Conservation (phyloP, 75 land plant species). For the Pinus albicaulis region DNA sequence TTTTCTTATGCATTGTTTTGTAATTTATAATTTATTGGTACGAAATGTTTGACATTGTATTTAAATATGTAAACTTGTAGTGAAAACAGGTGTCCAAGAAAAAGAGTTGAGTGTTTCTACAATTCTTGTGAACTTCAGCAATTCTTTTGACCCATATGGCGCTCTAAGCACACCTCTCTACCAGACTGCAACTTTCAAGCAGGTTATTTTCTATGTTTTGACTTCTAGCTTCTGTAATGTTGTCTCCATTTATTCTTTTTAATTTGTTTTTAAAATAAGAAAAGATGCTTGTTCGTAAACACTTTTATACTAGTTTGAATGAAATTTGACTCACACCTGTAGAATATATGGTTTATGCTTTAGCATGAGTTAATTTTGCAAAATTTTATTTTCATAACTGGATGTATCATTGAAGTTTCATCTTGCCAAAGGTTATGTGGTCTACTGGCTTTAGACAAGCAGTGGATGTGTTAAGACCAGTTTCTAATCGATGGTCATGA, state of each 20-base stretch:
- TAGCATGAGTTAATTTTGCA: background rate
- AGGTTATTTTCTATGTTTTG: constrained; percentile 37
- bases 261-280: background rate
- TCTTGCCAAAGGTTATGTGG: background rate
- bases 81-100: constrained; percentile 21
- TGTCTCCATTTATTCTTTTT: background rate
- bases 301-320: background rate
- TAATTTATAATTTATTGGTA: background rate
- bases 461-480: background rate
- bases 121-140: constrained; percentile 60
- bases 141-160: constrained; percentile 76
- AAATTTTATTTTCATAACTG: constrained; percentile 2
- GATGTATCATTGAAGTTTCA: background rate
- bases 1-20: background rate
- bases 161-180: constrained; percentile 92
- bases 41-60: background rate
- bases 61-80: background rate
- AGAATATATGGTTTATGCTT: background rate
- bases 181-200: constrained; percentile 96
- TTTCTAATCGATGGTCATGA: background rate
- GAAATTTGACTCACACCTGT: background rate
- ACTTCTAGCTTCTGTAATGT: background rate
- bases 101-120: constrained; percentile 76
- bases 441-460: background rate
- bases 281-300: background rate